Base-by-base conservation (phyloP, 2,329 filamentous ascomycete genomes). In the Ascochyta rabiei region DNA sequence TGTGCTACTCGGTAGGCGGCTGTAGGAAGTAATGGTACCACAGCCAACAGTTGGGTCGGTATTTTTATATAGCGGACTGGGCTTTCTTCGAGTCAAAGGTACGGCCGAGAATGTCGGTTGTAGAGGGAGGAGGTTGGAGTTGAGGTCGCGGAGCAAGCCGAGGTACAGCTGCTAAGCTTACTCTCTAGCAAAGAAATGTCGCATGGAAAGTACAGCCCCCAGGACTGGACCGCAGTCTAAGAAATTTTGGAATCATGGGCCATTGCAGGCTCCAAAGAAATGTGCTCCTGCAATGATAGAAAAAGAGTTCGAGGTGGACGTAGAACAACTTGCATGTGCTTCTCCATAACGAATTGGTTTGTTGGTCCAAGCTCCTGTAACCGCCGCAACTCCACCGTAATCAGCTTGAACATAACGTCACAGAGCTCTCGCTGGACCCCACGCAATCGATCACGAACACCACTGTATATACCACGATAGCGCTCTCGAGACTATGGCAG, bases 401-500 rank as follows among this genome's bases (percentile, higher is more conserved):
- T 68, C 61, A 61, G 45, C 43, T 37, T 53, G 49, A 65, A 61
- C 56, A 64, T 66, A 63, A 64, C 58, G 52, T 62, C 54, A 57
- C 48, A 43, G 21, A 48, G 28, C 39, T 33, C 24, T 24, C 12
- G 39, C 23, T 33, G 23, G 34, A 39, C 31, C 37, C 5, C 47
- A 44, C 48, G 30, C 47, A 48, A 34, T 31, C 56, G 47, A 31
- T 47, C 49, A 16, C 47, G 34, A n/a, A 44, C 21, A 12, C 35
- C 39, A 30, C 26, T 15, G 15, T 24, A n/a, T 12, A 33, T 30
- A 38, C 13, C 7, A 19, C 33, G 19, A n/a, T 39, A 28, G 26
- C 18, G 19, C 15, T 28, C 2, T 31, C 19, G 50, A 53, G 56
- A 68, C 51, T 49, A 81, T 72, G 76, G 89, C 91, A 85, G 82